Evolutionary conservation across 106 monocot genomes (phyloP), one percentile per base, ranked within the genome.

Genomic region (Xerophyta viscosa): DNA sequence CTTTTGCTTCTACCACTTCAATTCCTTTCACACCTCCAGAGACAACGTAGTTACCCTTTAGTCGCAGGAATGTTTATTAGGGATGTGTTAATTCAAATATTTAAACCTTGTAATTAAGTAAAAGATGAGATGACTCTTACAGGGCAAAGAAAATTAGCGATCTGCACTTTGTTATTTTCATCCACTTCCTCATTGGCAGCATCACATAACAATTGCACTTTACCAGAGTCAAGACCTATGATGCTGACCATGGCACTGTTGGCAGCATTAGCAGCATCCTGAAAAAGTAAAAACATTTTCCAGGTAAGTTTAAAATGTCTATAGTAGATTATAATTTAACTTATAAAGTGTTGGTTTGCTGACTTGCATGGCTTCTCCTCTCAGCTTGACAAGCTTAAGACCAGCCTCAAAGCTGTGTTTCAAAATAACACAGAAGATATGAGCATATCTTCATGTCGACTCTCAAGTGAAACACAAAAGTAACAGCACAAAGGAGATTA

Each of bases 331-430:
- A n/a, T n/a, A n/a, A n/a, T n/a, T n/a, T n/a, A n/a, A n/a, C n/a
- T n/a, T n/a, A n/a, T n/a, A n/a, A n/a, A n/a, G n/a, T n/a, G 57
- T 57, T 58, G 9, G 9, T 10, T 13, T 43, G 46, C 71, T 61
- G 46, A 88, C 93, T 75, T 94, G 93, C 94, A 96, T 96, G 41
- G 94, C 94, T 73, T 96, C 94, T 70, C 94, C 94, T 76, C 94
- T 81, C 29, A 96, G 65, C 61, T 96, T 96, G 56, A 96, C 94
- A 62, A 96, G 94, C 80, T 85, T 88, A 45, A 96, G 88, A 43
- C 94, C 94, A 82, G 88, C 94, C 63, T 96, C 94, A 78, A 96
- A 96, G 77, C 94, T 96, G 27, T n/a, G n/a, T n/a, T n/a, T n/a
- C n/a, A n/a, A n/a, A n/a, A n/a, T n/a, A n/a, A n/a, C n/a, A n/a